phyloP scores from a whole-genome alignment of 306 rosid genomes.

The Pyrus communis region DNA sequence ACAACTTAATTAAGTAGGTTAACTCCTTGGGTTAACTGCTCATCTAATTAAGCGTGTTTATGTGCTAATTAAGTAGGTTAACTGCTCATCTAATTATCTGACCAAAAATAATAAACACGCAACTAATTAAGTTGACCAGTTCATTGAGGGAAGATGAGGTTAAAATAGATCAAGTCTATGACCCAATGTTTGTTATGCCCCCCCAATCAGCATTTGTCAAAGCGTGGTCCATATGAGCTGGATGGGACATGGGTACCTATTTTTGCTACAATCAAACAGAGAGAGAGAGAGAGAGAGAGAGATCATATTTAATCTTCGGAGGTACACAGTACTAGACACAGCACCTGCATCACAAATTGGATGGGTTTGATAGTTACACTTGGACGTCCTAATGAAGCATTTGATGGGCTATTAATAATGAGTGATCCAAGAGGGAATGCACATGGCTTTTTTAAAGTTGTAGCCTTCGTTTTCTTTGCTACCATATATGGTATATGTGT shows the following conservation, averaged over 20 bases:
- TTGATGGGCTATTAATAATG: slow-evolving; percentile 18
- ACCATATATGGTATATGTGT: not conserved
- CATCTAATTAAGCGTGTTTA: not conserved
- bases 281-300: not conserved
- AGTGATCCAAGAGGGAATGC: slow-evolving; percentile 24
- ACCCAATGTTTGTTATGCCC: slow-evolving; percentile 2
- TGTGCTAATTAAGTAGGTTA: not conserved
- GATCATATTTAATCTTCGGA: slow-evolving; percentile 4
- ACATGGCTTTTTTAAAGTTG: slow-evolving; percentile 13
- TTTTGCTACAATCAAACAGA: slow-evolving; percentile 1
- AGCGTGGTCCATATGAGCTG: slow-evolving; percentile 30
- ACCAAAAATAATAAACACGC: no score
- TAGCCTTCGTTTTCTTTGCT: not conserved
- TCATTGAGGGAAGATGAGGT: not conserved
- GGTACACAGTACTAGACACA: not conserved
- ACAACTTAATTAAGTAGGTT: no score
- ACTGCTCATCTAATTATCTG: not conserved
- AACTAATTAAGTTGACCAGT: not conserved
- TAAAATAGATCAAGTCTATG: not conserved
- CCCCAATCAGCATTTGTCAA: not conserved
- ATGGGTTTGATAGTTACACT: slow-evolving; percentile 15
- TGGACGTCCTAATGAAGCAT: slow-evolving; percentile 15
- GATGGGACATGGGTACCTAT: slow-evolving; percentile 15
- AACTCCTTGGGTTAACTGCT: not conserved
- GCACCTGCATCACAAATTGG: slow-evolving; percentile 9